phyloP scores from a whole-genome alignment of 2,329 filamentous ascomycete genomes.

The Aspergillus sojae region DNA sequence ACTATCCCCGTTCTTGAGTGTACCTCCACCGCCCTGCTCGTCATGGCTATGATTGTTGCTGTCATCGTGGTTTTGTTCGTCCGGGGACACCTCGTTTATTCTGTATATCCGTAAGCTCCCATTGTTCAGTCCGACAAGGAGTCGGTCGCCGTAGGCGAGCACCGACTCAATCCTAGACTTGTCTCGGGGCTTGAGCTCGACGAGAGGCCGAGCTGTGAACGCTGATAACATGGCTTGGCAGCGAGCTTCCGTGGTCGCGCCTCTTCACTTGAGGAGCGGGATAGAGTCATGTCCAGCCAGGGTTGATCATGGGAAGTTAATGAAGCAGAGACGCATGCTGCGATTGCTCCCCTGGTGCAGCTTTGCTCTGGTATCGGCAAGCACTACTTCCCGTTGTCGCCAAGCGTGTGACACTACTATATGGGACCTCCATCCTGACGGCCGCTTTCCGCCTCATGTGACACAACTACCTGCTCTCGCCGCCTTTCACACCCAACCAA shows the following conservation, averaged over 20 bases:
- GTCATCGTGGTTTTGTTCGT: constrained; percentile 13
- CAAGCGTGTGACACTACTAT: constrained; percentile 12
- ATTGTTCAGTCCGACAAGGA: constrained; percentile 89
- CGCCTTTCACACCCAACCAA: constrained; percentile 4
- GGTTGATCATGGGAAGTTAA: constrained; percentile 4
- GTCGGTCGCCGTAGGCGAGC: constrained; percentile 85
- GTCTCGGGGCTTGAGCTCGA: constrained; percentile 94
- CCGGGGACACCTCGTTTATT: constrained; percentile 46
- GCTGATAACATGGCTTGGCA: constrained; percentile 79
- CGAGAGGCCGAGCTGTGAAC: constrained; percentile 92
- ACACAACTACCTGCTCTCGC: constrained; percentile 9
- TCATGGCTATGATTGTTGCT: constrained; percentile 18
- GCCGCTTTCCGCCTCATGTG: constrained; percentile 21
- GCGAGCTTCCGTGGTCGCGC: constrained; percentile 18
- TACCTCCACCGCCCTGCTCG: constrained; percentile 18
- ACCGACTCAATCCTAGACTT: constrained; percentile 97
- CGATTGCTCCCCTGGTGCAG: constrained; percentile 1
- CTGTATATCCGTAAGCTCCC: constrained; percentile 89
- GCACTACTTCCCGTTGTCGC: constrained; percentile 4
- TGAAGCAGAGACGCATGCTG: constrained; percentile 14
- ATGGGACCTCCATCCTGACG: neutral
- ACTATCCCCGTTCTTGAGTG: constrained; percentile 18
- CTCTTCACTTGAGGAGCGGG: constrained; percentile 18
- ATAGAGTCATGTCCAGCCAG: constrained; percentile 23
- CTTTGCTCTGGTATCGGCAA: constrained; percentile 1